Evolutionary conservation across 176 grass and related monocot species (phyloP), one percentile per base, ranked within the genome.

Genomic region (Oryza glaberrima): DNA sequence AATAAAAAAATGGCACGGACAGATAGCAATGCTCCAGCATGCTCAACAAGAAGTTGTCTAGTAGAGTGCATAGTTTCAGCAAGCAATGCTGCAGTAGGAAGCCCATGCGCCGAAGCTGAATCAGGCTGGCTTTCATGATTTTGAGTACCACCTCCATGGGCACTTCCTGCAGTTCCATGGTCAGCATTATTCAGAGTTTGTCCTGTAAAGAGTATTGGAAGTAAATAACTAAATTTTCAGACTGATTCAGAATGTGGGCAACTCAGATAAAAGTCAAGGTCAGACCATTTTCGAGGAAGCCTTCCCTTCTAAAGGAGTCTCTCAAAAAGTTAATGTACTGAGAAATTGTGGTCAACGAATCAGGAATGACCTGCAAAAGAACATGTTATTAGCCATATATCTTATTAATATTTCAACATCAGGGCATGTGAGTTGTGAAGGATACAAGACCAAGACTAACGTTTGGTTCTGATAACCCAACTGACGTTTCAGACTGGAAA

Each of bases 301-400:
- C 96, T 83, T 92, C 91, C 68, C 88, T 96, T 81, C 89, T 82
- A 83, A 96, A 99, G 64, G 86, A 92, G 75, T 96, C 93, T 54
- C 80, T 89, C 91, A 99, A 88, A 82, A 96, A 91, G 30, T 92
- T 77, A 56, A 96, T 88, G 86, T 96, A 99, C 63, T 94, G 96
- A 73, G 86, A 83, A 74, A 99, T 94, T 66, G 96, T 99, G 63
- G 91, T 91, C 86, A 99, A 82, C 34, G 96, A 90, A 93, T 99
- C 96, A 81, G 93, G 91, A 70, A 96, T 94, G 26, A 93, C 86
- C 96, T 99, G 51, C 81, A 81, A 83, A 79, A 88, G 34, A 61
- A 77, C 49, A 66, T 46, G 77, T 81, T 40, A 88, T 10, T 40
- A 34, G 7, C 30, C 85, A 61, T 38, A 45, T 12, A 51, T 67